Evolutionary conservation across 2,329 filamentous ascomycete species (phyloP), one percentile per base, ranked within the genome.

Genomic region (Blumeria hordei): DNA sequence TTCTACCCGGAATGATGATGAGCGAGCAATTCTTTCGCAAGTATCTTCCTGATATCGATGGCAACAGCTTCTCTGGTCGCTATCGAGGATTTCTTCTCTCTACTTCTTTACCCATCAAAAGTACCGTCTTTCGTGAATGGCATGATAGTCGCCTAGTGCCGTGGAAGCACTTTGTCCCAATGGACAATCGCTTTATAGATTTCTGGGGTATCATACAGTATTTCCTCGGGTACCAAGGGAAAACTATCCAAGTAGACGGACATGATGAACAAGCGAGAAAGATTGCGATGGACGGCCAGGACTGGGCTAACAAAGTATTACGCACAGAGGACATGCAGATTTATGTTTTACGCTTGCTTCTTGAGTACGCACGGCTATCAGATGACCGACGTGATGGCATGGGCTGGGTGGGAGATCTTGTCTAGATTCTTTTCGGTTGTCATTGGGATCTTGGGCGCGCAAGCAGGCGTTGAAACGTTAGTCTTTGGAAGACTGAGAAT

Each of bases 111-210:
- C 83, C 83, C 0, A 77, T 92, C 68, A 92, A 90, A 69, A 77
- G 82, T 0, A 87, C 85, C 0, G 70, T 90, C 34, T 92, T 81
- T 68, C 74, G 76, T 8, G 85, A 92, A 65, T 92, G 85, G 85
- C 85, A 88, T 63, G 85, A 88, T 64, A 74, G 74, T 49, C 73
- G 85, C 0, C 70, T 92, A 1, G 69, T 86, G 1, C 73, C 83
- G 0, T 92, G 85, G 85, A 77, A 80, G 62, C 85, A 92, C 66
- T 90, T 86, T 61, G 80, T 88, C 2, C 85, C 85, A 3, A 83
- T 92, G 78, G 83, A 88, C 63, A 83, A 77, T 62, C 75, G 80
- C 0, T 88, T 81, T 62, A 69, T 75, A 44, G 85, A 88, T 63
- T 77, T 83, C 62, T 87, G 78, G 59, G 80, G 77, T 34, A 80